Evolutionary conservation across 495 filamentous ascomycete genomes (phyloP).

Genomic region (Xanthoparmelia taractica): DNA sequence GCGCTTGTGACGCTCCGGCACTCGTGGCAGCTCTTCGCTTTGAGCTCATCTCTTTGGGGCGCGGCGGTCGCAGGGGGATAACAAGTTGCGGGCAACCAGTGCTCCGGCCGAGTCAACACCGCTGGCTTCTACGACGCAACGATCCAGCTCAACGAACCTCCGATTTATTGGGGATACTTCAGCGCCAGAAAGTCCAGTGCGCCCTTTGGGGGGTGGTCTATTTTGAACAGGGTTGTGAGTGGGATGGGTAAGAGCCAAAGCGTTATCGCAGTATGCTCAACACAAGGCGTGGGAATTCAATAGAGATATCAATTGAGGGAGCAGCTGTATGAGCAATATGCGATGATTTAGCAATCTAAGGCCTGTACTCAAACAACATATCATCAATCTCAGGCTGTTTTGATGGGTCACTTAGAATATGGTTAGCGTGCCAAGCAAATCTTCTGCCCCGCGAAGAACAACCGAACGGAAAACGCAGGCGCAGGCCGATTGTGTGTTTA

Average conservation of each 20-base stretch:
- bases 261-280: neutral
- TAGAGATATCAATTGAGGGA: neutral
- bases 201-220: neutral
- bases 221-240: neutral
- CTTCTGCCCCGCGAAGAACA: slow-evolving; percentile 14
- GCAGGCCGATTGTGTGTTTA: slow-evolving; percentile 10
- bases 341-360: slow-evolving; percentile 3
- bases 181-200: neutral
- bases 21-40: slow-evolving; percentile 54
- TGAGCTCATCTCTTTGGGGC: slow-evolving; percentile 46
- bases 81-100: slow-evolving; percentile 8
- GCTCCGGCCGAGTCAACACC: neutral
- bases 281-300: neutral
- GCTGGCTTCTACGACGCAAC: neutral
- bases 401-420: slow-evolving; percentile 3
- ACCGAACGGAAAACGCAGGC: slow-evolving; percentile 6
- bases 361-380: slow-evolving; percentile 5
- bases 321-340: neutral
- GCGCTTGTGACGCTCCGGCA: slow-evolving; percentile 33
- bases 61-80: slow-evolving; percentile 14
- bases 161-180: neutral
- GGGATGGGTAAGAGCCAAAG: slow-evolving; percentile 7
- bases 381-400: slow-evolving; percentile 15
- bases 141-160: neutral
- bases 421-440: slow-evolving; percentile 19